These are phyloP conservation scores for Aspergillus heteromorphus DNA, from an alignment of 495 filamentous ascomycete genomes.

Conservation along the genomic window DNA sequence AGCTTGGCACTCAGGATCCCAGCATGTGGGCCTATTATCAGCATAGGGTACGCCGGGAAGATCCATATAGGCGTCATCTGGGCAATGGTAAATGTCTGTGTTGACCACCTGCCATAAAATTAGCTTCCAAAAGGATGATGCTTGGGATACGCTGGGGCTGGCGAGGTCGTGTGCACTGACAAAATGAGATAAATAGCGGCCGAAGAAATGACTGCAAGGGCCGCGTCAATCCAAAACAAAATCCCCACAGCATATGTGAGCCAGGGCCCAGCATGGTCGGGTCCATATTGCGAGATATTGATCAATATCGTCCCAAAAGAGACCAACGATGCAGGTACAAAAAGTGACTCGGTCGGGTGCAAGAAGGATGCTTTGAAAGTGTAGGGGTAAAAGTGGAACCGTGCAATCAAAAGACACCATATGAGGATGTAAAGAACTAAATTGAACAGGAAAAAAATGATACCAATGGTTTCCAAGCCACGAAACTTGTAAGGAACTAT, in stretches of 20 bases:
- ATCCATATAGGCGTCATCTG: constrained; percentile 93
- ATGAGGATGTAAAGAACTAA: constrained; percentile 67
- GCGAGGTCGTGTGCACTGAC: constrained; percentile 24
- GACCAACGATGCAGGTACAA: constrained; percentile 68
- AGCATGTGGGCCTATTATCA: constrained; percentile 73
- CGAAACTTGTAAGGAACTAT: constrained; percentile 67
- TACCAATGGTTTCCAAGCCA: constrained; percentile 67
- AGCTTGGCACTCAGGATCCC: constrained; percentile 53
- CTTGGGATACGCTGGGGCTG: not conserved
- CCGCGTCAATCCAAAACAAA: constrained; percentile 70
- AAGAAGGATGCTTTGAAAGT: constrained; percentile 67
- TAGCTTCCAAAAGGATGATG: constrained; percentile 14
- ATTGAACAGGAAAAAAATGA: constrained; percentile 72
- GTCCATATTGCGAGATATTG: constrained; percentile 75
- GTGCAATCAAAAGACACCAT: constrained; percentile 56
- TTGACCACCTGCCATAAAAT: constrained; percentile 52
- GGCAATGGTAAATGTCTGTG: constrained; percentile 71
- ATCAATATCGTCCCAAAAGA: constrained; percentile 71
- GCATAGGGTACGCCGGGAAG: constrained; percentile 81
- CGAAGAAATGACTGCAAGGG: constrained; percentile 56
- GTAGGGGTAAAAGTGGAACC: constrained; percentile 66
- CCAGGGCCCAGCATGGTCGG: constrained; percentile 62
- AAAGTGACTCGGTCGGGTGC: constrained; percentile 76
- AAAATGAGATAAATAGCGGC: constrained; percentile 69
- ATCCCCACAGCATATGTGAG: constrained; percentile 55